Base-by-base conservation (phyloP, 2,329 filamentous ascomycete species). In the Dothideomycetidae sp. region DNA sequence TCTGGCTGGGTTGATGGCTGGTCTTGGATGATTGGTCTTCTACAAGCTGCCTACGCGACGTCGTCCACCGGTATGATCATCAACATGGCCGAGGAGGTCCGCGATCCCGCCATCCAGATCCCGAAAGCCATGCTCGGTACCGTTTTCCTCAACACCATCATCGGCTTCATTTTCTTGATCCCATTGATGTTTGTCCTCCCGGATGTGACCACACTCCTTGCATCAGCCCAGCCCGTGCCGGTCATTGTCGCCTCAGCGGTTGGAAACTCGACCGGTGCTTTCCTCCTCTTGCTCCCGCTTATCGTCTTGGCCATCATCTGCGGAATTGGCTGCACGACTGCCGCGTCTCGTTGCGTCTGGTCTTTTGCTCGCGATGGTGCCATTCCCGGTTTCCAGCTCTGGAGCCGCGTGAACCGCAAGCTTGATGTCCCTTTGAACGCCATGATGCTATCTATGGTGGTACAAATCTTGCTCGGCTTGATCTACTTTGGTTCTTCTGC, bases 21-120 rank as follows among this genome's bases (percentile, higher is more conserved):
- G 78, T 76, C 77, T 3, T 82, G 81, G 60, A 75, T 38, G 36
- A 73, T 83, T 42, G 78, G 78, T 52, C 66, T 83, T 17, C 63
- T 82, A 13, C 78, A 81, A 49, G 78, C 75, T 34, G 78, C 73
- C 44, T 82, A 83, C 50, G 77, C 75, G 31, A 81, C 78, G 10
- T 82, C 78, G 3, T 79, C 77, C 11, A 82, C 78, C 0, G 80
- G 80, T 58, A 84, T 84, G 79, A 78, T 84, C 42, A 78, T 83
- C 23, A 78, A 71, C 44, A 82, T 81, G 78, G 81, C 75, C 49
- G 78, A 83, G 57, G 78, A 82, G 54, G 76, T 81, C 10, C 64
- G 69, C 51, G 60, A 73, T 33, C 78, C 78, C 4, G 64, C 73
- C 0, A 71, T 66, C 2, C 78, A 81, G 54, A 76, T 81, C 5